Evolutionary conservation across 2,329 filamentous ascomycete species (phyloP).

Genomic region (Knufia fluminis): DNA sequence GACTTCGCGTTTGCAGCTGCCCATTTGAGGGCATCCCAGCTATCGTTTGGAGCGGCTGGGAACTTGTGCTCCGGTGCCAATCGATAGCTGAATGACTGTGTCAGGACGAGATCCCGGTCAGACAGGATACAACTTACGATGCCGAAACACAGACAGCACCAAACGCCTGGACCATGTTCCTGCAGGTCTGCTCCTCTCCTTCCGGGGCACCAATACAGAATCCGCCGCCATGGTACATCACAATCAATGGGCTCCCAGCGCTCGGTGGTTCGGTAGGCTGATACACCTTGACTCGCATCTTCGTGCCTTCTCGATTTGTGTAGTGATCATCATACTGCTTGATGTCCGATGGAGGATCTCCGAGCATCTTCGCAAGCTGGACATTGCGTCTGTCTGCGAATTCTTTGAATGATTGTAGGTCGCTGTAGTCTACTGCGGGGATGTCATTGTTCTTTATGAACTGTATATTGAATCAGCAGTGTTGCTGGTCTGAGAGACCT

Average conservation of each 20-base stretch:
- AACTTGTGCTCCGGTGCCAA: conserved; percentile 22
- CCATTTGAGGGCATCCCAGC: conserved; percentile 22
- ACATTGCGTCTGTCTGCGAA: conserved; percentile 16
- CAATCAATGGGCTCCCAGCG: conserved; percentile 7
- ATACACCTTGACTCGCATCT: conserved; percentile 22
- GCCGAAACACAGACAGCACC: conserved; percentile 17
- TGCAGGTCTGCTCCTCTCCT: conserved; percentile 20
- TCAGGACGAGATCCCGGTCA: no score
- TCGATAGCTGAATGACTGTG: no score
- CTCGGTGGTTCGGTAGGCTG: conserved; percentile 13
- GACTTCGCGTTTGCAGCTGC: conserved; percentile 30
- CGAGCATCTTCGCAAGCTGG: conserved; percentile 12
- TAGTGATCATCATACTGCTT: conserved; percentile 21
- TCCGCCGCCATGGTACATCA: conserved; percentile 24
- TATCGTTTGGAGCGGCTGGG: conserved; percentile 20
- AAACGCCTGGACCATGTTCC: conserved; percentile 21
- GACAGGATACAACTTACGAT: no score
- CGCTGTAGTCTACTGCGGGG: conserved; percentile 15
- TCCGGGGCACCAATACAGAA: conserved; percentile 23
- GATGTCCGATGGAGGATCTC: conserved; percentile 16
- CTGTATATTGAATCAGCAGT: conserved; percentile 8
- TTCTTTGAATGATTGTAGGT: conserved; percentile 16
- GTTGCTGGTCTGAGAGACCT: neutral
- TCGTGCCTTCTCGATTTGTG: conserved; percentile 21
- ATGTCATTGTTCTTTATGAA: conserved; percentile 18